A percentile compares a stretch with the other conserved stretches of the same genome.
Conservation (phyloP, 768 basidiomycete genomes). For the Leccinellum rugosiceps region DNA sequence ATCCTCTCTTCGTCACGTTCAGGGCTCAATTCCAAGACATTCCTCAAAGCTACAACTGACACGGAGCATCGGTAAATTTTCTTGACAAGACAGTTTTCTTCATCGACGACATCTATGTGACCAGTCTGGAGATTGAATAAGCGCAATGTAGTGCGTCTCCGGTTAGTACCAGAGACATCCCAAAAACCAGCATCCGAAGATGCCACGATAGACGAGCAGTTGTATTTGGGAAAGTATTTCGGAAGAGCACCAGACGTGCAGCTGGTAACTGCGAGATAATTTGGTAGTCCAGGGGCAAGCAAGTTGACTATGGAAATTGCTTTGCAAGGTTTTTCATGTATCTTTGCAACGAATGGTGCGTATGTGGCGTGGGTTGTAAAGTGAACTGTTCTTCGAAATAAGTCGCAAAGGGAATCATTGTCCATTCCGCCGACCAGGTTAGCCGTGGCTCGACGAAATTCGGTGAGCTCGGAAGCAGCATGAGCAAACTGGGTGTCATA, state of each 20-base stretch:
- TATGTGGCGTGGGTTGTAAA: slow-evolving; percentile 16
- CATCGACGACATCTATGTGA: not conserved
- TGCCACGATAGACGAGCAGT: not conserved
- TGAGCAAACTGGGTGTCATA: too few relatives aligned
- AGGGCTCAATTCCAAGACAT: too few relatives aligned
- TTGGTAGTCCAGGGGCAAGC: slow-evolving; percentile 14
- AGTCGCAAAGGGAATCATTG: not conserved
- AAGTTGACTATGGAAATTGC: too few relatives aligned
- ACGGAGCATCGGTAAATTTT: too few relatives aligned
- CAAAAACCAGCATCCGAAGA: not conserved
- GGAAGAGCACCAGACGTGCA: too few relatives aligned
- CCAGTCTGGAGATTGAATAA: not conserved
- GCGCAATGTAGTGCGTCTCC: slow-evolving; percentile 1
- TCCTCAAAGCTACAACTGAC: too few relatives aligned
- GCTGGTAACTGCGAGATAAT: slow-evolving; percentile 15
- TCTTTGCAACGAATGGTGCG: slow-evolving; percentile 10
- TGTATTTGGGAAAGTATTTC: too few relatives aligned
- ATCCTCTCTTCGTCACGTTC: too few relatives aligned
- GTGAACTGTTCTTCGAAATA: slow-evolving; percentile 10
- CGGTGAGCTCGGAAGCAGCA: too few relatives aligned
- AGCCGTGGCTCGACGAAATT: too few relatives aligned
- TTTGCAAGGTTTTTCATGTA: not conserved
- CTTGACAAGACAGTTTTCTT: too few relatives aligned
- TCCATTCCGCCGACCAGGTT: too few relatives aligned
- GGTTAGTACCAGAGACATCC: not conserved